Evolutionary conservation across 2,329 filamentous ascomycete genomes (phyloP).

Genomic region (Aspergillus arachidicola): DNA sequence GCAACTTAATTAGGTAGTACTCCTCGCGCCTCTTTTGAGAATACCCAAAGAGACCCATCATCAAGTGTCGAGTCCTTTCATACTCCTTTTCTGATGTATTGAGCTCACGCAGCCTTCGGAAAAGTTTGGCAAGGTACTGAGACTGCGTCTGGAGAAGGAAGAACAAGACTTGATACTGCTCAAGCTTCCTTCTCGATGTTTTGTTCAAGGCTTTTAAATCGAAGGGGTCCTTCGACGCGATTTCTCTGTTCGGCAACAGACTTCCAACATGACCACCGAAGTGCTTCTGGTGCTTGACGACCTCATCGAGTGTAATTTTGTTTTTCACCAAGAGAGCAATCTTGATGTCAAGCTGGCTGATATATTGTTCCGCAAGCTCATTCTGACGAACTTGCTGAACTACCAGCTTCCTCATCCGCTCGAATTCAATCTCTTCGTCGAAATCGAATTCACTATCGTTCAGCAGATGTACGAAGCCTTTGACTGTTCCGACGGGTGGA

Average conservation of each 20-base stretch:
- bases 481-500: constrained; percentile 92
- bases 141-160: constrained; percentile 96
- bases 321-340: constrained; percentile 98
- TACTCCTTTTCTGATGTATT: constrained; percentile 87
- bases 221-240: constrained; percentile 86
- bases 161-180: constrained; percentile 96
- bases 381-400: constrained; percentile 97
- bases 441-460: constrained; percentile 99
- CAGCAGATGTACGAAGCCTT: constrained; percentile 95
- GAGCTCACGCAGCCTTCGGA: constrained; percentile 79
- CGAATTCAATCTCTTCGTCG: constrained; percentile 97
- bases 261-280: constrained; percentile 87
- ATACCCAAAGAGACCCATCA: constrained; percentile 96
- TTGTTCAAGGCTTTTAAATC: constrained; percentile 98
- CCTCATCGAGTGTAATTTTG: constrained; percentile 98
- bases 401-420: constrained; percentile 90
- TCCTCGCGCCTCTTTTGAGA: constrained; percentile 96
- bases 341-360: constrained; percentile 98
- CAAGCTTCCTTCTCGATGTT: constrained; percentile 89
- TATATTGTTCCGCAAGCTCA: constrained; percentile 95
- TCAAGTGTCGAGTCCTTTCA: constrained; percentile 87
- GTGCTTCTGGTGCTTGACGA: constrained; percentile 94
- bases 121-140: constrained; percentile 87
- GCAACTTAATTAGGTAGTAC: constrained; percentile 90
- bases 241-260: constrained; percentile 83